Base-by-base conservation (phyloP, 169 alveolate species). In the Eimeria necatrix region DNA sequence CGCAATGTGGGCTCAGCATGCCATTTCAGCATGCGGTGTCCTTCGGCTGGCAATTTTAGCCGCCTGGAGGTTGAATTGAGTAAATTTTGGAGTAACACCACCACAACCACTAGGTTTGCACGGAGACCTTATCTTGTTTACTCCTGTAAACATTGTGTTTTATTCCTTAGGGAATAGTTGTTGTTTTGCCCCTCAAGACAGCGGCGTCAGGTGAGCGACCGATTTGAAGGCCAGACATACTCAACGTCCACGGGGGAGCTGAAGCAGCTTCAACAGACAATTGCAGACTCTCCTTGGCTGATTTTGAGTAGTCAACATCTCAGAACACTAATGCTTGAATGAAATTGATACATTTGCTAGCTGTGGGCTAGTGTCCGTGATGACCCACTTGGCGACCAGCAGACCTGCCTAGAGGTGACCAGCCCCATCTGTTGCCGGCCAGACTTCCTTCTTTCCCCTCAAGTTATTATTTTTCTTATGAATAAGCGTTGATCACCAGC, bases 1-100 rank as follows among this genome's bases (percentile, higher is more conserved):
- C 9, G 18, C 46, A 20, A 4, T 18, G 7, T 61, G 20, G 10
- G 48, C 8, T 59, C 86, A 20, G 61, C 86, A 49, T 76, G 86
- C 86, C n/a, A 61, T 76, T 76, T 48, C 68, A 46, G 86, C 86
- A 76, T 8, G 64, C 48, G 6, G 64, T 9, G 49, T 76, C 64
- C 51, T 76, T 59, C 56, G 64, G 10, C 18, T 49, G 48, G 86
- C 86, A 46, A 20, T 51, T 26, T 61, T n/a, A 61, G 10, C 86
- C 46, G 64, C 10, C 64, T 16, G 61, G n/a, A 76, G n/a, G 18
- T 59, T 61, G 86, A 18, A 49, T 76, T 32, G 46, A 59, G 46
- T 49, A 48, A 8, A 48, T 49, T n/a, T 7, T 41, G 8, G 48
- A n/a, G 68, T n/a, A 16, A n/a, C 56, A 9, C 64, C 10, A 12